Base-by-base conservation (phyloP, 2,329 filamentous ascomycete species). In the Cercospora sojina region DNA sequence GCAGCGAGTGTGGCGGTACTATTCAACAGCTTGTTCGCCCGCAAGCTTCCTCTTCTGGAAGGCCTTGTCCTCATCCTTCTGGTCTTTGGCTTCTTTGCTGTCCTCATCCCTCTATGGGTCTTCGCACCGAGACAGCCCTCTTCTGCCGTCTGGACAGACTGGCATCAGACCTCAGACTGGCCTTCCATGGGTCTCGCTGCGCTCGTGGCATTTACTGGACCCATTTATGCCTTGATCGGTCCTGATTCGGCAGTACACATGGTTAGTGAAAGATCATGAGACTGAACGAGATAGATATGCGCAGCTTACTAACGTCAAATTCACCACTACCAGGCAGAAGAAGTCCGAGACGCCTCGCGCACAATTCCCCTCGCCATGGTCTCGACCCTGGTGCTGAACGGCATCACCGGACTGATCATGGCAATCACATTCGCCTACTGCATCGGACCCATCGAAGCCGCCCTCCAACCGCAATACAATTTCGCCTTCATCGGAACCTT, bases 301-400 rank as follows among this genome's bases (percentile, higher is more conserved):
- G 3, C 41, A 18, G 18, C 18, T 47, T 12, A 23, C 41, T 47
- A 47, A 18, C 41, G 3, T 47, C 5, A 3, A 23, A n/a, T n/a
- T 16, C 35, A 3, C 35, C 35, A 38, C 3, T 38, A 38, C 7
- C 35, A 47, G 41, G 41, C 72, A 12, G 75, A 76, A 58, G 75
- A 77, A 62, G 74, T 77, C 57, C 70, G 72, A 29, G 73, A 76
- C 56, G 74, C 75, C 13, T 74, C 73, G 25, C 68, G 70, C 38
- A 73, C 71, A 2, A 72, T 77, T 16, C 80, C 80, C 12, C 69
- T 70, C 62, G 79, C 78, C 25, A 81, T 82, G 79, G 75, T 82
- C 13, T 75, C 74, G 60, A 80, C 79, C 0, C 72, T 77, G 13
- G 47, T 76, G 9, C 76, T 82, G 59, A 82, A 82, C 55, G 80